Evolutionary conservation across 2,329 filamentous ascomycete genomes (phyloP).

Genomic region (Fusarium udum): DNA sequence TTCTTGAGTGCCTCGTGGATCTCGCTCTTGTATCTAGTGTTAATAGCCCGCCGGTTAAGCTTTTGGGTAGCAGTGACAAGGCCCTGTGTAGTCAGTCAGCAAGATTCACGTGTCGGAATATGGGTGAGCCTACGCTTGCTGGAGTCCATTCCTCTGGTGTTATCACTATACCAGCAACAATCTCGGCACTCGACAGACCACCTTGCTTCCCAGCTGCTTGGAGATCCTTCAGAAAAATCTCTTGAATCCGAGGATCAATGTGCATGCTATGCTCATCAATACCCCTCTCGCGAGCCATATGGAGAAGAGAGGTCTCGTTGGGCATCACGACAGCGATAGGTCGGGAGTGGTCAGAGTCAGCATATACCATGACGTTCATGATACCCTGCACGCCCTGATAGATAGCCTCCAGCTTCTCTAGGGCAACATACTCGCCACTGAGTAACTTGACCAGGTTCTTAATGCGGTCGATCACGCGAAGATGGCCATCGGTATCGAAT

Average conservation of each 20-base stretch:
- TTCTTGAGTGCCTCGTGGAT: constrained; percentile 46
- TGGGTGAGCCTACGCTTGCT: constrained; percentile 70
- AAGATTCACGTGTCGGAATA: rapidly evolving
- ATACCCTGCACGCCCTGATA: constrained; percentile 83
- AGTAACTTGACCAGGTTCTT: constrained; percentile 97
- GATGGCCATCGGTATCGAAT: constrained; percentile 79
- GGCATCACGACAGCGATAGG: constrained; percentile 83
- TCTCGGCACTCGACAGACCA: constrained; percentile 76
- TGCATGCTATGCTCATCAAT: constrained; percentile 75
- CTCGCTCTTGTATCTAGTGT: constrained; percentile 58
- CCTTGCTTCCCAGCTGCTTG: constrained; percentile 70
- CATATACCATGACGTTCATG: constrained; percentile 87
- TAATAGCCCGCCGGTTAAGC: constrained; percentile 62
- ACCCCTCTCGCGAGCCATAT: constrained; percentile 65
- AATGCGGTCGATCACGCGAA: constrained; percentile 91
- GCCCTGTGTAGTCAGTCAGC: constrained; percentile 50
- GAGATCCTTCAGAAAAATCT: constrained; percentile 71
- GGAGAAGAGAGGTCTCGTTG: constrained; percentile 68
- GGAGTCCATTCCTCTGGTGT: constrained; percentile 90
- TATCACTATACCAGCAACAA: constrained; percentile 78
- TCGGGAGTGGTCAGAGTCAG: constrained; percentile 75
- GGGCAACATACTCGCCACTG: constrained; percentile 95
- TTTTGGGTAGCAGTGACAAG: constrained; percentile 69
- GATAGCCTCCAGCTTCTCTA: constrained; percentile 92
- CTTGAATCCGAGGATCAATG: constrained; percentile 69